Evolutionary conservation across 2,329 filamentous ascomycete genomes (phyloP).

Genomic region (Fusarium annulatum): DNA sequence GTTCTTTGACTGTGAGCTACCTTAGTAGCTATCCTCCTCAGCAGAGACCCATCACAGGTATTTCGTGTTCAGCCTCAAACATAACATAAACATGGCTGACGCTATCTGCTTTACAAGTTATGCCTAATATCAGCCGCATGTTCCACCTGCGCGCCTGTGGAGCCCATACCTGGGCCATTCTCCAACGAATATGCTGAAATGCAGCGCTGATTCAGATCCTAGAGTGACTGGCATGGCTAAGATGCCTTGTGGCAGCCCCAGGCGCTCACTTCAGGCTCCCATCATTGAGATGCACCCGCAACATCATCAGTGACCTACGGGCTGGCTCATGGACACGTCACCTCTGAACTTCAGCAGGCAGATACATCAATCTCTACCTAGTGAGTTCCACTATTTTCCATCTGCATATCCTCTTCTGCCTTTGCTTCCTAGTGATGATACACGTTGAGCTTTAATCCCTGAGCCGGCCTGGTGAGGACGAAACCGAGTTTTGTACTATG

Average conservation of each 20-base stretch:
- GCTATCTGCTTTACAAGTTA: background rate
- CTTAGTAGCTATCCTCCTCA: background rate
- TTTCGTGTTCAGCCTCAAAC: background rate
- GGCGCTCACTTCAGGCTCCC: conserved; percentile 21
- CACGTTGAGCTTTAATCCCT: conserved; percentile 51
- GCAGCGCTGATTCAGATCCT: conserved; percentile 16
- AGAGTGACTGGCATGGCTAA: conserved; percentile 22
- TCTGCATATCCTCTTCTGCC: background rate
- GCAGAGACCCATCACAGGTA: background rate
- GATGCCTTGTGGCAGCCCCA: conserved; percentile 32
- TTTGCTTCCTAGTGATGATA: conserved; percentile 53
- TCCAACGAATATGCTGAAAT: conserved; percentile 14
- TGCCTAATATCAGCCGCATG: conserved; percentile 30
- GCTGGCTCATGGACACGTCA: background rate
- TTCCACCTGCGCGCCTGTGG: conserved; percentile 19
- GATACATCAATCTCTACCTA: conserved; percentile 1
- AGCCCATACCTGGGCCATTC: conserved; percentile 30
- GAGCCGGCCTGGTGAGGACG: conserved; percentile 53
- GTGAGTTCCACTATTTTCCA: conserved; percentile 16
- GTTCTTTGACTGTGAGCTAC: background rate
- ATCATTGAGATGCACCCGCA: conserved; percentile 5
- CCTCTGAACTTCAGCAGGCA: background rate
- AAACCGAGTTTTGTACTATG: conserved; percentile 64
- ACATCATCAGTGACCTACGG: conserved; percentile 1
- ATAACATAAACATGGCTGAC: conserved; percentile 2